Conservation (phyloP, 768 basidiomycete species). For the Psilocybe cubensis region DNA sequence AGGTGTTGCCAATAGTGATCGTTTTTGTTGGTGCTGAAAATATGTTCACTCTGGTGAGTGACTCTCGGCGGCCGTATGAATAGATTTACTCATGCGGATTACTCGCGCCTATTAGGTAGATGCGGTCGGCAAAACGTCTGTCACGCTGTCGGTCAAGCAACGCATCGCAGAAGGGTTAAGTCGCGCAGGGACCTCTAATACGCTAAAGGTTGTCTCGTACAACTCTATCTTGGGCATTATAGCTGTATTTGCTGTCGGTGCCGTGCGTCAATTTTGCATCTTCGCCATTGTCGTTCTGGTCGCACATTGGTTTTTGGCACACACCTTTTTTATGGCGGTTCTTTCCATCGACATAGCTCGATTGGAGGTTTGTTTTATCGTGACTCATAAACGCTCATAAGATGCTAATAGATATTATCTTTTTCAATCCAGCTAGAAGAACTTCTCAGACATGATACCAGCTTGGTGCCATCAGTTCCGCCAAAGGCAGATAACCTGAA, state of each 20-base stretch:
- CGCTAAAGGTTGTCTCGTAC: slow-evolving; percentile 89
- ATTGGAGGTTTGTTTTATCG: slow-evolving; percentile 63
- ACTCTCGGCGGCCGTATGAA: background rate
- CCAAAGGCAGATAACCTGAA: slow-evolving; percentile 25
- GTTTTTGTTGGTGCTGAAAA: slow-evolving; percentile 97
- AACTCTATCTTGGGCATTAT: slow-evolving; percentile 79
- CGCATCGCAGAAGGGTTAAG: slow-evolving; percentile 92
- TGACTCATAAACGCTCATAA: slow-evolving; percentile 13
- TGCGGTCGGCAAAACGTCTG: slow-evolving; percentile 81
- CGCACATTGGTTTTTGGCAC: slow-evolving; percentile 96
- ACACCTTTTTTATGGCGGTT: slow-evolving; percentile 94
- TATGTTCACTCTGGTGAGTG: slow-evolving; percentile 88
- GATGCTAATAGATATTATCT: background rate
- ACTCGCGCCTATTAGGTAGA: slow-evolving; percentile 59
- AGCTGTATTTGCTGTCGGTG: slow-evolving; percentile 73
- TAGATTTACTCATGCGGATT: slow-evolving; percentile 13
- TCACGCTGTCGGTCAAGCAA: slow-evolving; percentile 88
- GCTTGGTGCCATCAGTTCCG: slow-evolving; percentile 48
- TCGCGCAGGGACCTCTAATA: slow-evolving; percentile 88
- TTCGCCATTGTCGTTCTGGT: slow-evolving; percentile 95
- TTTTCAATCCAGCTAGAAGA: slow-evolving; percentile 82
- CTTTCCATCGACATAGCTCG: slow-evolving; percentile 96
- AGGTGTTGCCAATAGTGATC: slow-evolving; percentile 90
- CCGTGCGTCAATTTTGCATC: slow-evolving; percentile 89
- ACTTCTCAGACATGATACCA: slow-evolving; percentile 74